Evolutionary conservation across 352 stramenopile genomes (phyloP).

Genomic region (Phytophthora sojae): DNA sequence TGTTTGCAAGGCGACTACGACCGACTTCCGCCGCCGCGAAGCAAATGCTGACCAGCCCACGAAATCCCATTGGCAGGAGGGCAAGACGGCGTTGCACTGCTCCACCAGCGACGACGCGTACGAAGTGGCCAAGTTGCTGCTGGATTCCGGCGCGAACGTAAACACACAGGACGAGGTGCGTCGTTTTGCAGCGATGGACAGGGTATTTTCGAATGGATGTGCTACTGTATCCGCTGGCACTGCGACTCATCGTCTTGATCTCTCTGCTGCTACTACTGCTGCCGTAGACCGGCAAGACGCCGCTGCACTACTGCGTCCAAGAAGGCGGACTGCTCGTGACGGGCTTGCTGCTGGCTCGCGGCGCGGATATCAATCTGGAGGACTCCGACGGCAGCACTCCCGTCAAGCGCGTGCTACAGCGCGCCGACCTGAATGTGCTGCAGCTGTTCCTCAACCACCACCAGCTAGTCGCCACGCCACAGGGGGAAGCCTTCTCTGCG

Average conservation of each 20-base stretch:
- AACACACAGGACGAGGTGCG: slow-evolving; percentile 28
- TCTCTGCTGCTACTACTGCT: not conserved
- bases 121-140: slow-evolving; percentile 29
- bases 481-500: slow-evolving; percentile 21
- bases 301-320: slow-evolving; percentile 36
- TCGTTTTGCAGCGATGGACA: no score
- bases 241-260: not conserved
- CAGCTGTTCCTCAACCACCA: slow-evolving; percentile 45
- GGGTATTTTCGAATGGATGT: no score
- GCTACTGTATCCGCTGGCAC: not conserved
- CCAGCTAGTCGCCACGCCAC: slow-evolving; percentile 21
- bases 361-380: slow-evolving; percentile 27
- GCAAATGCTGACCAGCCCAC: not conserved
- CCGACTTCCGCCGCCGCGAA: not conserved
- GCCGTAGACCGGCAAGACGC: slow-evolving; percentile 25
- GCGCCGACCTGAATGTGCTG: slow-evolving; percentile 22
- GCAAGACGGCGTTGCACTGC: slow-evolving; percentile 17
- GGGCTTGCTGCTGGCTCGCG: slow-evolving; percentile 26
- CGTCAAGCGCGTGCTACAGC: slow-evolving; percentile 15
- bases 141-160: slow-evolving; percentile 18
- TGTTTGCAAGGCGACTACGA: not conserved
- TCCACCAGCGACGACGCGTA: slow-evolving; percentile 26
- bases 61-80: slow-evolving; percentile 5
- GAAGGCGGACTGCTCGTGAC: slow-evolving; percentile 35
- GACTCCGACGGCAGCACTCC: slow-evolving; percentile 21